Conservation (phyloP, 495 filamentous ascomycete genomes). For the Cladorrhinum samala region DNA sequence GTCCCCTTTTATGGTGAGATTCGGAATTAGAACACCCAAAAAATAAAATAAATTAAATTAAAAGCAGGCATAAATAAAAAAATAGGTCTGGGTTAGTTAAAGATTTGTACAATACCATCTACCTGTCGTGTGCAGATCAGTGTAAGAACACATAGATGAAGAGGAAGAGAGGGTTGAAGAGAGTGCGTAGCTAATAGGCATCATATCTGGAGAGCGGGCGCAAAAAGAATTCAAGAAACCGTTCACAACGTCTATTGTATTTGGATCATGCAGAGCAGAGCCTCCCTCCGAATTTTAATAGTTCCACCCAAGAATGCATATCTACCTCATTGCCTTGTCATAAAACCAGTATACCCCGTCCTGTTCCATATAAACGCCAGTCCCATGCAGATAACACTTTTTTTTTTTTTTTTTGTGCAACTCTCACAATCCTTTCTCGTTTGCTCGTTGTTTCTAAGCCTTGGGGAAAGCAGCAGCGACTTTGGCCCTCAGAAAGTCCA, state of each 20-base stretch:
- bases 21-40: constrained; percentile 26
- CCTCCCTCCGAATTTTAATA: no score
- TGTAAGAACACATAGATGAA: constrained; percentile 7
- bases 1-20: constrained; percentile 76
- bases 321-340: neutral
- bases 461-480: constrained; percentile 16
- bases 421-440: neutral
- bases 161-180: neutral
- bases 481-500: constrained; percentile 58
- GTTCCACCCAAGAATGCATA: neutral
- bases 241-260: no score
- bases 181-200: neutral
- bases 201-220: no score
- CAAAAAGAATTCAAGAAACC: no score
- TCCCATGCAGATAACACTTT: neutral
- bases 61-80: neutral
- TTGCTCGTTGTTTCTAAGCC: constrained; percentile 2
- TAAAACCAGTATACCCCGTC: neutral
- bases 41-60: neutral
- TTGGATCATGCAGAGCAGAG: neutral
- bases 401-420: neutral
- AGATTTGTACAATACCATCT: constrained; percentile 13
- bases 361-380: neutral
- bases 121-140: no score
- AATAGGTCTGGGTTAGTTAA: neutral